Evolutionary conservation across 108 stramenopile species (phyloP).

Genomic region (Cyclostephanos tholiformis): DNA sequence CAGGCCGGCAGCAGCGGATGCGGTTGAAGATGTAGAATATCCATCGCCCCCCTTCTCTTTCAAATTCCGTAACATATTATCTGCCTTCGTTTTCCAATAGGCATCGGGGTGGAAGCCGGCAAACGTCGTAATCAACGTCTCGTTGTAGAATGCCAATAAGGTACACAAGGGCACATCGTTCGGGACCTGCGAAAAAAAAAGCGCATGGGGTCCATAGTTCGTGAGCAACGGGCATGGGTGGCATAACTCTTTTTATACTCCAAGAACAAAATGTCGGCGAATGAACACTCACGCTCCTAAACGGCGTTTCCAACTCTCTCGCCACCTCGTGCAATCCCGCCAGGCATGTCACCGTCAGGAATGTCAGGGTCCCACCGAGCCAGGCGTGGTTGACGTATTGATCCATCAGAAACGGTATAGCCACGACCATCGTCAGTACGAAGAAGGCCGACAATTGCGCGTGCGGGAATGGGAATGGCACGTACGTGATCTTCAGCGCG

Average conservation of each 20-base stretch:
- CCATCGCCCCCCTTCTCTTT: constrained; percentile 1
- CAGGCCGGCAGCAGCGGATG: neutral
- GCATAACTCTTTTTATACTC: too few species aligned
- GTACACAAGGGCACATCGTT: constrained; percentile 79
- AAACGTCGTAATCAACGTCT: constrained; percentile 73
- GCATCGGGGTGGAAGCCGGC: constrained; percentile 78
- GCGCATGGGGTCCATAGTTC: too few species aligned
- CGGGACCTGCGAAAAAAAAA: constrained; percentile 5
- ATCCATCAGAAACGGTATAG: constrained; percentile 72
- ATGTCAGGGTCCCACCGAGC: constrained; percentile 58
- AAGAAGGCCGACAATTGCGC: constrained; percentile 74
- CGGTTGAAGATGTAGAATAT: neutral
- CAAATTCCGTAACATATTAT: constrained; percentile 18
- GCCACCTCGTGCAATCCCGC: constrained; percentile 79
- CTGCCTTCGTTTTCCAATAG: constrained; percentile 62
- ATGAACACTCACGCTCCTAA: constrained; percentile 53
- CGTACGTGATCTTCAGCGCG: constrained; percentile 72
- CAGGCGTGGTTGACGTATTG: constrained; percentile 60
- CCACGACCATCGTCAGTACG: constrained; percentile 46
- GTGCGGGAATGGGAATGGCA: constrained; percentile 82
- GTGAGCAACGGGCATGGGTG: too few species aligned
- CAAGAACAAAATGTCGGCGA: too few species aligned
- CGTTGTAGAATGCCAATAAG: constrained; percentile 72
- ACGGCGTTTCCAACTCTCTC: constrained; percentile 82
- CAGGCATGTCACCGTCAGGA: constrained; percentile 66